Percentiles rank a stretch among this genome's conserved stretches.
Evolutionary conservation across 129 eudicot species (phyloP).

Genomic region (Apium graveolens): DNA sequence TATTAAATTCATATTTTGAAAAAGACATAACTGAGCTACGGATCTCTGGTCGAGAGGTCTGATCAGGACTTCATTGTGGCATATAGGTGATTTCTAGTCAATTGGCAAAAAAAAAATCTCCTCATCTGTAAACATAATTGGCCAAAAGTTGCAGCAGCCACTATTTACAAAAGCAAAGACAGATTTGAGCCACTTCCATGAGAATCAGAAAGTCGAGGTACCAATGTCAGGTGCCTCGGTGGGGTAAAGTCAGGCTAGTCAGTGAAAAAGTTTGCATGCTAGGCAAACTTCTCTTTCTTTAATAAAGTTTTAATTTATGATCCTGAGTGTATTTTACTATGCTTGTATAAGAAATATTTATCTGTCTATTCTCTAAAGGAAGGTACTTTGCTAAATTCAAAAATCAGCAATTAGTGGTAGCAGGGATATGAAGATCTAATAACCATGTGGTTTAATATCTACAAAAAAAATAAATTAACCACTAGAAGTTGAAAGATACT

Average conservation of each 20-base stretch:
- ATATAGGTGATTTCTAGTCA: background rate
- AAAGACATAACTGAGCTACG: background rate
- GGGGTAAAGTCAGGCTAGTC: no score
- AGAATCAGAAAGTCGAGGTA: no score
- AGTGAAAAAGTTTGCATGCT: background rate
- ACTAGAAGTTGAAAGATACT: no score
- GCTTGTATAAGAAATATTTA: no score
- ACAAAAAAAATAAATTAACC: no score
- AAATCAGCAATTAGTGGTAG: no score
- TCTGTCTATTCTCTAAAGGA: no score
- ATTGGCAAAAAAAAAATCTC: background rate
- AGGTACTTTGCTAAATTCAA: no score
- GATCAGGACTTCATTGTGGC: background rate
- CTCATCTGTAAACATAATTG: background rate
- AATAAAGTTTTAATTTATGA: no score
- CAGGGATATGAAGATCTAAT: no score
- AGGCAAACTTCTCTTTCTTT: background rate
- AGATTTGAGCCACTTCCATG: background rate
- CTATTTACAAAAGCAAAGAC: background rate
- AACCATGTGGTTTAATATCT: no score
- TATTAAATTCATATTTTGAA: background rate
- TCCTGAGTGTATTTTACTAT: background rate
- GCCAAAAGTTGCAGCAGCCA: background rate
- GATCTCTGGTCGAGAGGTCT: background rate
- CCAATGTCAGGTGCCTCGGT: no score